Conservation (phyloP, 768 basidiomycete genomes). For the Baorangia bicolor region DNA sequence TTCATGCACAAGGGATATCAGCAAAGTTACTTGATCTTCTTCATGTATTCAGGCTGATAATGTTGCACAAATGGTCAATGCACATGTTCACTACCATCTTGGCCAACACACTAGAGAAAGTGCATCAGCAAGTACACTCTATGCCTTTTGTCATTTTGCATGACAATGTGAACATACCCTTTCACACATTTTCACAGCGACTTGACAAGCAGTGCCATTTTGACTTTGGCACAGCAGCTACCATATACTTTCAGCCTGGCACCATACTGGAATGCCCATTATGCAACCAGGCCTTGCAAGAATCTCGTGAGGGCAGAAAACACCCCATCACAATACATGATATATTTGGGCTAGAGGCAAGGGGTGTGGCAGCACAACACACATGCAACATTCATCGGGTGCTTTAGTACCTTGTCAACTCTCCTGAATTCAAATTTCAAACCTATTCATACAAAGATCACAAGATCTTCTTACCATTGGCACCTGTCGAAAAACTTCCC, state of each 20-base stretch:
- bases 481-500: slow-evolving; percentile 28
- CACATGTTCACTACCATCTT: not conserved
- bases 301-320: slow-evolving; percentile 12
- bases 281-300: slow-evolving; percentile 21
- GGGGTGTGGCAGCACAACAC: not conserved
- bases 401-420: slow-evolving; percentile 27
- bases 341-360: slow-evolving; percentile 18
- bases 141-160: not conserved
- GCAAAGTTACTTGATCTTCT: not conserved
- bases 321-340: slow-evolving; percentile 13
- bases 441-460: slow-evolving; percentile 25
- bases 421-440: slow-evolving; percentile 30
- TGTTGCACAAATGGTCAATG: not conserved
- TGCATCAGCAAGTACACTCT: slow-evolving; percentile 10
- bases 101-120: not conserved
- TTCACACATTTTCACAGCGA: slow-evolving; percentile 38
- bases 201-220: slow-evolving; percentile 38
- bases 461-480: slow-evolving; percentile 12
- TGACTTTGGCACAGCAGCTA: slow-evolving; percentile 37
- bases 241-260: slow-evolving; percentile 31
- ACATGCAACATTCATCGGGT: slow-evolving; percentile 11
- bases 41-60: not conserved
- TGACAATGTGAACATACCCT: slow-evolving; percentile 24
- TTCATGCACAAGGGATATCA: not conserved
- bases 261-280: slow-evolving; percentile 11